A percentile compares a stretch with the other conserved stretches of the same genome.
Conservation (phyloP, 352 stramenopile genomes). For the Pythium chondricola region DNA sequence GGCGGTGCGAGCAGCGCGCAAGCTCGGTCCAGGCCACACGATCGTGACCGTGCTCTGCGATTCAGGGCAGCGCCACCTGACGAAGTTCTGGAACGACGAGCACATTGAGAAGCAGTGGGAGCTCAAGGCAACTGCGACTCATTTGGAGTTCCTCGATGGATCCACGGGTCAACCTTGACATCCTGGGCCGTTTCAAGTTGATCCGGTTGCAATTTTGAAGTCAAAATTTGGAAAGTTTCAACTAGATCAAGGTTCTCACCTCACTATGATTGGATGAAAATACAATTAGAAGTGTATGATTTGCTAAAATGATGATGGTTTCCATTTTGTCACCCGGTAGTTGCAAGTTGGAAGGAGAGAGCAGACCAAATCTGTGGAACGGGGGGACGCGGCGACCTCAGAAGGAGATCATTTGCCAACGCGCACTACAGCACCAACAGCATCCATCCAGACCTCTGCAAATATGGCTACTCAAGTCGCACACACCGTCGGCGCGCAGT, state of each 20-base stretch:
- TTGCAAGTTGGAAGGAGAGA: conserved; percentile 3
- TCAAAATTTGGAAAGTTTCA: conserved; percentile 11
- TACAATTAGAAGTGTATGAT: not conserved
- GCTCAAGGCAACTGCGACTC: conserved; percentile 36
- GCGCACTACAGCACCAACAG: not conserved
- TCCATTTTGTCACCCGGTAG: conserved; percentile 2
- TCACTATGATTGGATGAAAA: conserved; percentile 7
- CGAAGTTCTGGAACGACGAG: conserved; percentile 84
- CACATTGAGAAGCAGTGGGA: conserved; percentile 69
- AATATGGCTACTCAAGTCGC: not conserved
- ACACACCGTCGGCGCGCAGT: conserved; percentile 12
- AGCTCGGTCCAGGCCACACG: conserved; percentile 74
- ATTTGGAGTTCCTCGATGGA: conserved; percentile 70
- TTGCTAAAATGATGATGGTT: conserved; percentile 5
- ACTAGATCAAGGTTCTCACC: conserved; percentile 4
- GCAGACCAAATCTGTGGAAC: not conserved
- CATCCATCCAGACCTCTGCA: too few species aligned
- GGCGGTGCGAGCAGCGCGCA: conserved; percentile 59
- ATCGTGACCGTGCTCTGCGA: conserved; percentile 87
- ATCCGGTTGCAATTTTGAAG: conserved; percentile 7
- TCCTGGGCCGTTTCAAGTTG: not conserved
- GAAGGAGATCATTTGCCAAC: conserved; percentile 7
- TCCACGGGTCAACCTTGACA: conserved; percentile 61
- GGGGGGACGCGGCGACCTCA: not conserved
- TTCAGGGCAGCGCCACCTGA: conserved; percentile 84